phyloP scores from a whole-genome alignment of 768 basidiomycete genomes.

The Ramaria rubella region DNA sequence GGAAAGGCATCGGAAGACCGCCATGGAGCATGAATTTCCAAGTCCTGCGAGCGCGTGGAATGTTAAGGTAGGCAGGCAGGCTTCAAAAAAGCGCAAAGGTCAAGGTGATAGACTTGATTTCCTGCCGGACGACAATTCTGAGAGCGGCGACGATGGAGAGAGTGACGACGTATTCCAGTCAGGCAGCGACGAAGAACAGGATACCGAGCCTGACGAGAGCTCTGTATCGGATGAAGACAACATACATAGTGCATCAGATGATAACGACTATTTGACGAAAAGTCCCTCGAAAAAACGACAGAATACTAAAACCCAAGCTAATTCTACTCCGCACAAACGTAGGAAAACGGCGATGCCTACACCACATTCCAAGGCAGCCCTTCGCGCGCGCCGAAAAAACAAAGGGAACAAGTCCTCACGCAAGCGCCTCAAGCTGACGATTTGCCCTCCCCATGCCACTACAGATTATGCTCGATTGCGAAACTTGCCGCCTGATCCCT shows the following conservation, averaged over 20 bases:
- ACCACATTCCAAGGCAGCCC: conserved; percentile 67
- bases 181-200: not conserved
- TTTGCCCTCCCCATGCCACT: conserved; percentile 18
- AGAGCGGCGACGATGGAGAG: no score
- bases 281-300: not conserved
- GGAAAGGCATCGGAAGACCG: conserved; percentile 40
- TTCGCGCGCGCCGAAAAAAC: conserved; percentile 36
- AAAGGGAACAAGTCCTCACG: conserved; percentile 9
- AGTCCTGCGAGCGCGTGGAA: conserved; percentile 14
- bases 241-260: conserved; percentile 64
- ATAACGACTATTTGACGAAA: conserved; percentile 62
- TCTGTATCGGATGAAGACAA: conserved; percentile 59
- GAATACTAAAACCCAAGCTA: not conserved
- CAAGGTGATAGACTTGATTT: no score
- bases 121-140: not conserved
- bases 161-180: no score
- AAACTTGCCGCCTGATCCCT: conserved; percentile 66
- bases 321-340: conserved; percentile 7
- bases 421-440: conserved; percentile 17
- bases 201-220: conserved; percentile 34
- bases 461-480: conserved; percentile 27
- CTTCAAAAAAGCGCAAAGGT: conserved; percentile 3
- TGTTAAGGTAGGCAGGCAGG: conserved; percentile 13
- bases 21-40: conserved; percentile 24
- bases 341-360: conserved; percentile 54